Percentiles rank a stretch among this genome's conserved stretches.
phyloP scores from a whole-genome alignment of 345 rosid species.

The Passiflora organensis region DNA sequence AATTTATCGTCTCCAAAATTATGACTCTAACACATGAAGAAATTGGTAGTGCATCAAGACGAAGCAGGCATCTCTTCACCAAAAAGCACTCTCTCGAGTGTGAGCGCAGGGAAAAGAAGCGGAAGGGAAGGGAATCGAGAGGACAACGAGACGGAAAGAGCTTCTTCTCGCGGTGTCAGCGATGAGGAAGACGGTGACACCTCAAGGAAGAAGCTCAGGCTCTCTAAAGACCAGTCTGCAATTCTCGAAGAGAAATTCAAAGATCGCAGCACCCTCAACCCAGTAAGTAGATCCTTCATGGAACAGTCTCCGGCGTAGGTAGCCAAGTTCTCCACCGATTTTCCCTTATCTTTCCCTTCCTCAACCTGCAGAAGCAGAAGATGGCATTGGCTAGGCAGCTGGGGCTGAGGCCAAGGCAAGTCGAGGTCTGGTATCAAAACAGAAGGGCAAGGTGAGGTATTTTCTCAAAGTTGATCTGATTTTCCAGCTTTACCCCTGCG shows the following conservation, averaged over 20 bases:
- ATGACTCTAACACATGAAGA: too few species aligned
- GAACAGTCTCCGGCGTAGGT: too few species aligned
- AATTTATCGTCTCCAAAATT: too few species aligned
- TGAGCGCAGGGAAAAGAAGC: conserved; percentile 84
- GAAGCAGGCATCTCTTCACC: conserved; percentile 88
- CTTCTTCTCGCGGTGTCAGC: conserved; percentile 64
- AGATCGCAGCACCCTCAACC: conserved; percentile 92
- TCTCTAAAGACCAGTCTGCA: conserved; percentile 91
- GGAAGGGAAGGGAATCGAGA: conserved; percentile 73
- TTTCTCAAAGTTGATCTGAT: not conserved
- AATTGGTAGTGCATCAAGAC: too few species aligned
- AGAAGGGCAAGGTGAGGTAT: conserved; percentile 35
- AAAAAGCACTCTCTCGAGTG: conserved; percentile 86
- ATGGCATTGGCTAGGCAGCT: conserved; percentile 57
- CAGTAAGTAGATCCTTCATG: conserved; percentile 46
- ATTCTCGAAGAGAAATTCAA: conserved; percentile 90
- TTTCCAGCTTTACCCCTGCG: not conserved
- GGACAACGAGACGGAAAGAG: conserved; percentile 58
- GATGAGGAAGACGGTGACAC: conserved; percentile 93
- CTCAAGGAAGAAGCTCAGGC: conserved; percentile 87
- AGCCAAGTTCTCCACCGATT: too few species aligned
- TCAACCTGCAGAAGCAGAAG: conserved; percentile 84
- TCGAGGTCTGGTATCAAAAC: conserved; percentile 39
- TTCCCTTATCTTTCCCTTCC: too few species aligned
- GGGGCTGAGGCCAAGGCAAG: conserved; percentile 29